Percentiles rank a stretch among this genome's conserved stretches.
Conservation (phyloP, 805 yeast genomes). For the Candida chauliodis region DNA sequence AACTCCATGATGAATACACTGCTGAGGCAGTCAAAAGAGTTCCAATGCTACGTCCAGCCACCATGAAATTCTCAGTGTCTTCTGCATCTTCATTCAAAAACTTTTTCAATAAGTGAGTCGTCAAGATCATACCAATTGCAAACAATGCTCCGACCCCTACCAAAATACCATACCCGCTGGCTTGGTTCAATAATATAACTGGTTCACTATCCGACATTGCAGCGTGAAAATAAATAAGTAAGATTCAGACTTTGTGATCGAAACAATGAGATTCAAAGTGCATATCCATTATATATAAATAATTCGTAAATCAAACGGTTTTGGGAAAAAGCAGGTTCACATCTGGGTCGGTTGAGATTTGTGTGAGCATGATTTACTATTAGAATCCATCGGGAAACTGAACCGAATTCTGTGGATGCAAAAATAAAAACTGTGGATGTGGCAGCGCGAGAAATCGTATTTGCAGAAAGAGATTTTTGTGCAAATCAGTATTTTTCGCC, state of each 20-base stretch:
- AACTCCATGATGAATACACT: slow-evolving; percentile 25
- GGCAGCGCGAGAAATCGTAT: not conserved
- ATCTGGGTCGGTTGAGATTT: slow-evolving; percentile 6
- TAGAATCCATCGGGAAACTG: not conserved
- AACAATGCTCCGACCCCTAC: slow-evolving; percentile 29
- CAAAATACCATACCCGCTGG: slow-evolving; percentile 28
- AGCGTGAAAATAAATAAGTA: too few relatives aligned
- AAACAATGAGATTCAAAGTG: not conserved
- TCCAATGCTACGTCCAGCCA: slow-evolving; percentile 24
- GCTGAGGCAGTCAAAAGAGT: slow-evolving; percentile 21
- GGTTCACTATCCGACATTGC: slow-evolving; percentile 5
- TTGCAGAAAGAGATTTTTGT: not conserved
- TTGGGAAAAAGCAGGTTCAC: too few relatives aligned
- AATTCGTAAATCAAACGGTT: too few relatives aligned
- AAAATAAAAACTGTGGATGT: slow-evolving; percentile 3
- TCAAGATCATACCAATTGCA: slow-evolving; percentile 25
- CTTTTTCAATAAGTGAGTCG: slow-evolving; percentile 21
- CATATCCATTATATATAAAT: not conserved
- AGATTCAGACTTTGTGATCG: too few relatives aligned
- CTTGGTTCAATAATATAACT: slow-evolving; percentile 17
- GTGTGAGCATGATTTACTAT: not conserved
- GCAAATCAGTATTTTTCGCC: too few relatives aligned
- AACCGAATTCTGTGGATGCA: slow-evolving; percentile 1
- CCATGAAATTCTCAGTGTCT: slow-evolving; percentile 26
- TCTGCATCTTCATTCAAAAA: slow-evolving; percentile 23